Evolutionary conservation across 805 yeast species (phyloP), one percentile per base, ranked within the genome.

Genomic region (Priceomyces carsonii): DNA sequence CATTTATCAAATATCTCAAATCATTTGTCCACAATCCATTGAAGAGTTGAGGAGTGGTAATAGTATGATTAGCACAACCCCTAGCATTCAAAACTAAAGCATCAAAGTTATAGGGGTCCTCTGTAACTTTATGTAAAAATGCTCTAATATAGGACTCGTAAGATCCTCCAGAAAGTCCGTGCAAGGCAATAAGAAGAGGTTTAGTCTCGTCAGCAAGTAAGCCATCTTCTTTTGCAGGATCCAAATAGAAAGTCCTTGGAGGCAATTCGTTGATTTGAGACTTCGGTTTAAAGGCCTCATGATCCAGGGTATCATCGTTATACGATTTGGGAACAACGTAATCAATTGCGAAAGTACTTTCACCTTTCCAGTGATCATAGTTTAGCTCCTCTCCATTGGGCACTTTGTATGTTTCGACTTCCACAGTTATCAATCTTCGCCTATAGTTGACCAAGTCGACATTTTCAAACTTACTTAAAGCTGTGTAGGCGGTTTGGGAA

Each of bases 81-180:
- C 95, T 68, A 12, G 85, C 71, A 53, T 82, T 83, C 32, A 85
- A 51, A 13, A 80, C 83, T 31, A 80, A 52, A 14, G 68, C 82
- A 58, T 82, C 78, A 53, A 79, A 69, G 43, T 64, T 49, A 36
- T 63, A 61, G 10, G 61, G 59, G 4, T 59, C 58, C 1, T 55
- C 48, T 20, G 73, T 67, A 31, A 81, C 57, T 14, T 61, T 56
- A 29, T 63, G 61, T 23, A 77, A 59, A 24, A 79, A 61, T 6
- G 82, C 73, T 43, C 88, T 69, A 30, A 84, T 75, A 38, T 80
- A 80, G 14, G 85, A 79, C 54, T 85, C 93, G 47, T 80, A 85
- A 10, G 87, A 79, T 1, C 95, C 95, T 39, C 93, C 91, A 18
- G 85, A 82, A 24, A 85, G 65, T 2, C 93, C 95, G 50, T 85